Evolutionary conservation across 768 basidiomycete genomes (phyloP).

Genomic region (Russula sp.): DNA sequence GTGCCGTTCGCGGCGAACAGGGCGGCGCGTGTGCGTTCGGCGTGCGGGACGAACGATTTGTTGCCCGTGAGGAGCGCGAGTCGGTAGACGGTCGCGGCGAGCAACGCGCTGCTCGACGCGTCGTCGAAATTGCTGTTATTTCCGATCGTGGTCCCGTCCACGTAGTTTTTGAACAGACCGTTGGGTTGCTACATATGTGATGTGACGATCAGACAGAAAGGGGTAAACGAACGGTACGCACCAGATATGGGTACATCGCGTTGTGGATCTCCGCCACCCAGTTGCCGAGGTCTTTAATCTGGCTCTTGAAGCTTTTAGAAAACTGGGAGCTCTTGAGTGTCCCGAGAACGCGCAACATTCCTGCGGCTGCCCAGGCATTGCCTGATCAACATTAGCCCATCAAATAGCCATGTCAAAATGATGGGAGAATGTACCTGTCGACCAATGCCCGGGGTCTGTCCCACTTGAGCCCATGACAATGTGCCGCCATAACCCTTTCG

Average conservation of each 20-base stretch:
- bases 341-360: slow-evolving; percentile 75
- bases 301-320: slow-evolving; percentile 36
- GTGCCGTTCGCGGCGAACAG: slow-evolving; percentile 25
- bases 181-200: slow-evolving; percentile 33
- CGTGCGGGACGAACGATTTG: slow-evolving; percentile 44
- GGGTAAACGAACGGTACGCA: slow-evolving; percentile 29
- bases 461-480: slow-evolving; percentile 47
- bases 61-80: slow-evolving; percentile 48
- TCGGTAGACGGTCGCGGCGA: slow-evolving; percentile 73
- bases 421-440: slow-evolving; percentile 46
- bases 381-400: slow-evolving; percentile 36
- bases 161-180: slow-evolving; percentile 66
- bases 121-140: slow-evolving; percentile 60
- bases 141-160: slow-evolving; percentile 35
- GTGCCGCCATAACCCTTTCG: slow-evolving; percentile 67
- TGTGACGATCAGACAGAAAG: not conserved
- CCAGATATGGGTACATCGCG: slow-evolving; percentile 59
- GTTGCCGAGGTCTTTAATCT: slow-evolving; percentile 49
- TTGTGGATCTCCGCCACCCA: slow-evolving; percentile 70
- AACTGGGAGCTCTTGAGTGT: slow-evolving; percentile 63
- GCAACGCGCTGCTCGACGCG: slow-evolving; percentile 61
- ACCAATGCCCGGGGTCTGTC: slow-evolving; percentile 69
- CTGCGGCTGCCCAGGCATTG: slow-evolving; percentile 85
- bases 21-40: slow-evolving; percentile 46
- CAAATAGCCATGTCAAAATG: not conserved